phyloP scores from a whole-genome alignment of 202 grass and related monocot genomes.

The Zizania palustris region DNA sequence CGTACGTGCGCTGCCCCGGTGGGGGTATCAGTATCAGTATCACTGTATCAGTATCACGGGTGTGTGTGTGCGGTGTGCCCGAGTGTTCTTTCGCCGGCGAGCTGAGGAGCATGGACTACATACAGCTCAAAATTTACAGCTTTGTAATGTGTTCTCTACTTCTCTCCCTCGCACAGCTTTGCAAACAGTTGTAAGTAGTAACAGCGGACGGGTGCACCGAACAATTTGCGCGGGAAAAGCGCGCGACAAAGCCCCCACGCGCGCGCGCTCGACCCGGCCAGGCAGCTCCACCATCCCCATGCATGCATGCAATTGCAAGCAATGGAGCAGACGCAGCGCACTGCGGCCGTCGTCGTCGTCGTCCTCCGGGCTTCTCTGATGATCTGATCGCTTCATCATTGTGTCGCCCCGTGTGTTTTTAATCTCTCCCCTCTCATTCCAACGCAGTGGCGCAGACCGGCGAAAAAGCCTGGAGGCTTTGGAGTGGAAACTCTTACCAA shows the following conservation, averaged over 20 bases:
- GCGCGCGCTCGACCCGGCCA: neutral
- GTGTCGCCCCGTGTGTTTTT: slow-evolving; percentile 16
- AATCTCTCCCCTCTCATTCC: slow-evolving; percentile 15
- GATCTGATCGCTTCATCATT: slow-evolving; percentile 40
- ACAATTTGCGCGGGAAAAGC: neutral
- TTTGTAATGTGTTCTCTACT: no score
- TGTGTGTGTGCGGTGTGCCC: no score
- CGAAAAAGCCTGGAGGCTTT: slow-evolving; percentile 28
- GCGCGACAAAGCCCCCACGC: slow-evolving; percentile 16
- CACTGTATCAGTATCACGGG: no score
- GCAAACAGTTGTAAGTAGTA: no score
- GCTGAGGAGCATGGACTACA: no score
- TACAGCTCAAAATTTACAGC: no score
- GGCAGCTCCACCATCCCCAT: slow-evolving; percentile 5
- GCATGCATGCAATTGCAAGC: neutral
- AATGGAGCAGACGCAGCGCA: neutral
- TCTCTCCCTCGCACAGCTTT: no score
- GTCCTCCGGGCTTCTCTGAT: neutral
- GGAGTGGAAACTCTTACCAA: neutral
- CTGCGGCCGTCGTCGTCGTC: neutral
- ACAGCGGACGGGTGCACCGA: neutral
- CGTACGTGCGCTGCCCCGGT: neutral
- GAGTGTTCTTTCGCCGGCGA: no score
- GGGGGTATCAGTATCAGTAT: no score
- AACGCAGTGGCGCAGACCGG: neutral